Evolutionary conservation across 1,284 basidiomycete species (phyloP).

Genomic region (Inonotus hispidus): DNA sequence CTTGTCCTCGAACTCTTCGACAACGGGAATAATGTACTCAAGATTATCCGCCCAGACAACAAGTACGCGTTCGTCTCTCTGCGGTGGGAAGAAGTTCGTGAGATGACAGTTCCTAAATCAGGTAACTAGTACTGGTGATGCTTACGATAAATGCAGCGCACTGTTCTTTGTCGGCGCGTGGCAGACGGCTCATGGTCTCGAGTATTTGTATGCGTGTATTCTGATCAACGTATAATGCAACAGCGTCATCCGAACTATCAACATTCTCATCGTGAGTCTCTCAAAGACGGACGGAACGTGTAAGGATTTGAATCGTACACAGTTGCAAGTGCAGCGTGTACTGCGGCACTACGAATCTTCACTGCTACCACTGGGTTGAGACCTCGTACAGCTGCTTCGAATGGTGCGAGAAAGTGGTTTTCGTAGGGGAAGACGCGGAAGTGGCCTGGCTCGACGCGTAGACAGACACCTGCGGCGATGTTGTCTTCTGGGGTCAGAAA

Average conservation of each 20-base stretch:
- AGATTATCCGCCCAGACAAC: slow-evolving; percentile 75
- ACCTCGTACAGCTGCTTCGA: slow-evolving; percentile 61
- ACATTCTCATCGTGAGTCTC: neutral
- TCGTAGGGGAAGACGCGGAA: slow-evolving; percentile 72
- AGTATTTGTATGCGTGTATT: slow-evolving; percentile 62
- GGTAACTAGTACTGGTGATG: neutral
- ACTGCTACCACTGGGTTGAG: slow-evolving; percentile 79
- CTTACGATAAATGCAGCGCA: slow-evolving; percentile 74
- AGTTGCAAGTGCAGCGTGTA: slow-evolving; percentile 66
- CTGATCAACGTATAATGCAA: slow-evolving; percentile 23
- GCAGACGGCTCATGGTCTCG: slow-evolving; percentile 57
- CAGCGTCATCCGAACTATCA: slow-evolving; percentile 11
- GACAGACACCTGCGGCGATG: slow-evolving; percentile 61
- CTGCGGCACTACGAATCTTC: slow-evolving; percentile 74
- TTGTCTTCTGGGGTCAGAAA: slow-evolving; percentile 71
- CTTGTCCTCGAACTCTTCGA: slow-evolving; percentile 65
- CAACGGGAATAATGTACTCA: slow-evolving; percentile 60
- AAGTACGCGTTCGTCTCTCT: slow-evolving; percentile 71
- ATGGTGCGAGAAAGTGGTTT: slow-evolving; percentile 50
- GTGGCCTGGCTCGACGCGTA: slow-evolving; percentile 49
- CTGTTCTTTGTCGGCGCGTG: slow-evolving; percentile 73
- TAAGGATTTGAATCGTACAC: slow-evolving; percentile 43
- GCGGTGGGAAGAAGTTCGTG: neutral
- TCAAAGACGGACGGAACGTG: neutral
- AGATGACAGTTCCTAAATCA: neutral